Percentiles rank a stretch among this genome's conserved stretches.
Conservation (phyloP, 345 rosid species). For the Arabis hirsuta region DNA sequence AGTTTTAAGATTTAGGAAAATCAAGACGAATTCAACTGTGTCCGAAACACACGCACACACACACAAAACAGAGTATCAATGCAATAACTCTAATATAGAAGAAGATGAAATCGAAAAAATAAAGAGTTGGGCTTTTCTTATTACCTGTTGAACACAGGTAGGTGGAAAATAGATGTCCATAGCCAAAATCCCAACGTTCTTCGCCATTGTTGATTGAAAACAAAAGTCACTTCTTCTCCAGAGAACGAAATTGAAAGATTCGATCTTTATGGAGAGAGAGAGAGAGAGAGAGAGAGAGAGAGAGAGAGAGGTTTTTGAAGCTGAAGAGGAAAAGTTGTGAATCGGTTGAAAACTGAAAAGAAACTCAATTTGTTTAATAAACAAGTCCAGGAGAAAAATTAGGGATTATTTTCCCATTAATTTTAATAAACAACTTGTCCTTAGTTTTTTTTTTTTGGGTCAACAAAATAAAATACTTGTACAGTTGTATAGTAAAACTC, state of each 20-base stretch:
- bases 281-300: slow-evolving; percentile 12
- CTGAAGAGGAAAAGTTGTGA: slow-evolving; percentile 19
- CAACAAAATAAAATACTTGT: slow-evolving; percentile 2
- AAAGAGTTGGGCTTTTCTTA: neutral
- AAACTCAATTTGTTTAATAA: slow-evolving; percentile 33
- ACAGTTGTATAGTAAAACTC: too few species aligned
- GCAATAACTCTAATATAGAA: slow-evolving; percentile 6
- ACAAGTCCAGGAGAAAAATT: slow-evolving; percentile 27
- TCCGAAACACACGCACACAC: too few species aligned
- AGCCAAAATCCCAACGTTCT: slow-evolving; percentile 97
- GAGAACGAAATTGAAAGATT: slow-evolving; percentile 18
- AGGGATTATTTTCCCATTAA: neutral
- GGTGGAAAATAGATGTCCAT: slow-evolving; percentile 98
- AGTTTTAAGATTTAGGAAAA: slow-evolving; percentile 28
- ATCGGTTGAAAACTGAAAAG: slow-evolving; percentile 39
- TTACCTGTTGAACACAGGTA: slow-evolving; percentile 90
- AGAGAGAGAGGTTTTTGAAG: slow-evolving; percentile 36
- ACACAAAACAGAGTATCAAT: slow-evolving; percentile 6
- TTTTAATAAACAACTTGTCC: slow-evolving; percentile 4
- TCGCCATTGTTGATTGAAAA: slow-evolving; percentile 57
- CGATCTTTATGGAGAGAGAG: slow-evolving; percentile 14
- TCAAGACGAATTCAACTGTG: neutral
- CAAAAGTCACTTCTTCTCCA: neutral
- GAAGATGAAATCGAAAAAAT: neutral
- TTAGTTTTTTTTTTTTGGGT: neutral